Evolutionary conservation across 1,284 basidiomycete genomes (phyloP), one percentile per base, ranked within the genome.

Genomic region (Trametes sp.): DNA sequence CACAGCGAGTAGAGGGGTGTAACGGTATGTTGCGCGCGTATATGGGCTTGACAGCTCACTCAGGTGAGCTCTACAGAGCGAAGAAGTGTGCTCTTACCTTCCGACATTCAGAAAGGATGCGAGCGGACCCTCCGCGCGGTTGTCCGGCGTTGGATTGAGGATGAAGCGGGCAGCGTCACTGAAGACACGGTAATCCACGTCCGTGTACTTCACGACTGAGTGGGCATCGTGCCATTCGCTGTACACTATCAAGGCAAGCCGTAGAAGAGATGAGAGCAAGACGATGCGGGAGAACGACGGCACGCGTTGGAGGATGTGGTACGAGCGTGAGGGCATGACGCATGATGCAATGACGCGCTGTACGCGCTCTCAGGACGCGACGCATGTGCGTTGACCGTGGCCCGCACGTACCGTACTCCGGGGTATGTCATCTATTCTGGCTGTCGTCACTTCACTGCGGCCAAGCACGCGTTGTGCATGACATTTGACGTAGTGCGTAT

Each of bases 151-250:
- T 31, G 87, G 83, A 46, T 82, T 71, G 21, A 84, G 75, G 62
- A 94, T 72, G 72, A 92, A 95, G 24, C 80, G 80, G 3, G 94
- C 88, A 4, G 96, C 98, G 75, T 98, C 96, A 60, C 87, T 93
- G 80, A 98, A 98, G 66, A 99, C 97, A 45, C 89, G 85, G 77
- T 98, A 99, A 79, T 99, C 98, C 62, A 99, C 84, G 77, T 99
- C 97, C 19, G 97, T 99, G 76, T 98, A 99, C 74, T 96, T 96
- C 33, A 98, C 86, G n/a, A 87, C 74, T 1, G 91, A 92, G 65
- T 81, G 87, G 3, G 84, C 84, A 72, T 97, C 95, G 66, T 96
- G 94, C 86, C 93, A 95, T 77, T 92, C 90, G 72, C 93, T 94
- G 76, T 95, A 96, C 6, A 89, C 72, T 60, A 97, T 89, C 49